phyloP scores from a whole-genome alignment of 2,329 filamentous ascomycete species.

The Aspergillus texensis region DNA sequence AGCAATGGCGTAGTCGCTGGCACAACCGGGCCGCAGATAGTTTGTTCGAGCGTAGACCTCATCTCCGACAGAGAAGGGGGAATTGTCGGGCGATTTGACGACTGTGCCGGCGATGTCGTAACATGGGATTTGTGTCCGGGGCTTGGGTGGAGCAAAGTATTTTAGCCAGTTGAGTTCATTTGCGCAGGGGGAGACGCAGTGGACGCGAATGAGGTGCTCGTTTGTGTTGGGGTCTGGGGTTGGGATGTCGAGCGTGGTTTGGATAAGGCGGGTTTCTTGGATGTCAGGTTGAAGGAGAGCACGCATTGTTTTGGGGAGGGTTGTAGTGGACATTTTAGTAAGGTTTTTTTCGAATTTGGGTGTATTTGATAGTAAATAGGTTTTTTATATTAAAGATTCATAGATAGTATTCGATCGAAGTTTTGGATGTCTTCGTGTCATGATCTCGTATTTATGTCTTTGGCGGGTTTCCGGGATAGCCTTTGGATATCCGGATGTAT shows the following conservation, averaged over 20 bases:
- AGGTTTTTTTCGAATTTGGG: neutral
- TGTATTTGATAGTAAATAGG: neutral
- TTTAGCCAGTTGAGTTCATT: constrained; percentile 50
- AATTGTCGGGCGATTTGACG: constrained; percentile 34
- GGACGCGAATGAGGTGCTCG: constrained; percentile 46
- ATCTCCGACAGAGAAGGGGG: constrained; percentile 43
- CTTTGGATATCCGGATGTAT: neutral
- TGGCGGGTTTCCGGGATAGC: neutral
- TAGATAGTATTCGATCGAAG: neutral
- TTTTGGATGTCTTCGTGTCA: neutral
- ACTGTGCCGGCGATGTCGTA: constrained; percentile 48
- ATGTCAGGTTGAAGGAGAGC: constrained; percentile 3
- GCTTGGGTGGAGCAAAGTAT: constrained; percentile 26
- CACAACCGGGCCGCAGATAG: constrained; percentile 40
- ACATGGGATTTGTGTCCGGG: constrained; percentile 40
- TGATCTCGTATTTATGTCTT: neutral
- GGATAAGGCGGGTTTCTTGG: constrained; percentile 6
- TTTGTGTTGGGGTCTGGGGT: constrained; percentile 24
- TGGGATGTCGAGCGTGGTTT: constrained; percentile 17
- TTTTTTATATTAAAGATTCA: neutral
- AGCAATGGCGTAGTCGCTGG: constrained; percentile 40
- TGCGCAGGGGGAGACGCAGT: constrained; percentile 43
- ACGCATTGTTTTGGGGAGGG: constrained; percentile 3
- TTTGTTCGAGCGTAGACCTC: constrained; percentile 44
- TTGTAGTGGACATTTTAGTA: neutral